phyloP scores from a whole-genome alignment of 257 asterid species.

The Nicotiana sylvestris region DNA sequence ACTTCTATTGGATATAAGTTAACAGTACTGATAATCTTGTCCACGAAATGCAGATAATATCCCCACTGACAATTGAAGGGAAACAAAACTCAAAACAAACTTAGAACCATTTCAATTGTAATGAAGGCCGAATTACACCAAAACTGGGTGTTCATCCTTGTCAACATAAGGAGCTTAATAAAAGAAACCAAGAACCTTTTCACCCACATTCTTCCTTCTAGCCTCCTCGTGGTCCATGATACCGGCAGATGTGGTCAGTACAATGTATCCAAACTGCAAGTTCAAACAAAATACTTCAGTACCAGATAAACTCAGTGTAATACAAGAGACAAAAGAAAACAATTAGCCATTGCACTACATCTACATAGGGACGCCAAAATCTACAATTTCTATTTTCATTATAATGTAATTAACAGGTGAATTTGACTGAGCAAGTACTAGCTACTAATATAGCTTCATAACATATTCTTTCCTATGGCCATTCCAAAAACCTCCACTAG shows the following conservation, averaged over 20 bases:
- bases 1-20: background rate
- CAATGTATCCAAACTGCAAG: background rate
- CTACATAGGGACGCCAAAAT: background rate
- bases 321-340: background rate
- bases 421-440: too few species aligned
- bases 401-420: too few species aligned
- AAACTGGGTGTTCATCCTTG: too few species aligned
- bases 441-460: too few species aligned
- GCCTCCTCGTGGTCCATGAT: background rate
- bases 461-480: too few species aligned
- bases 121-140: background rate
- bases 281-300: background rate
- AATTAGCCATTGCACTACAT: too few species aligned
- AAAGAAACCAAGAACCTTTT: too few species aligned
- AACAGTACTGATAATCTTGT: background rate
- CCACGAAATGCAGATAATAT: background rate
- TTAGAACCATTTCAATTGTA: background rate
- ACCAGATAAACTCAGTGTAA: background rate
- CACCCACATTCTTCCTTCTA: background rate
- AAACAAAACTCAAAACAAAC: too few species aligned
- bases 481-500: too few species aligned
- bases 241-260: background rate
- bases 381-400: background rate
- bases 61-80: background rate
- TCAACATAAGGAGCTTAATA: too few species aligned